Evolutionary conservation across 805 yeast genomes (phyloP).

Genomic region (Candida wancherniae): DNA sequence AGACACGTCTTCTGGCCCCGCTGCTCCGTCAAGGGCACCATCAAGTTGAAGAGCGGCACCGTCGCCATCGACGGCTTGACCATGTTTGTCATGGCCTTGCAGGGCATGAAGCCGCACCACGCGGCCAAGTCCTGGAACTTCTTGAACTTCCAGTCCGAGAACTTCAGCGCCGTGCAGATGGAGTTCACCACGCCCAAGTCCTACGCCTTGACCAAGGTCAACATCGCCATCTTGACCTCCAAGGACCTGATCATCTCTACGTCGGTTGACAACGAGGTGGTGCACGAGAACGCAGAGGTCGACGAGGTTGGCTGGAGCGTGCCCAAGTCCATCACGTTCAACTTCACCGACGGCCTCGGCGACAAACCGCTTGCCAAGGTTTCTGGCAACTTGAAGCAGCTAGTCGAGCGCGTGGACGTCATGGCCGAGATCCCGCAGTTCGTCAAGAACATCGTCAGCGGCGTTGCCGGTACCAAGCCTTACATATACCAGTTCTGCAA

Average conservation of each 20-base stretch:
- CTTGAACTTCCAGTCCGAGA: conserved; percentile 75
- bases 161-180: conserved; percentile 77
- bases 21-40: conserved; percentile 61
- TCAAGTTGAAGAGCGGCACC: conserved; percentile 39
- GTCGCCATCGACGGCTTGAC: conserved; percentile 45
- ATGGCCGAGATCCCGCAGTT: conserved; percentile 95
- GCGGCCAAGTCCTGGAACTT: conserved; percentile 98
- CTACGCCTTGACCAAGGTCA: conserved; percentile 77
- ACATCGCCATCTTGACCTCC: conserved; percentile 68
- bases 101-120: conserved; percentile 99
- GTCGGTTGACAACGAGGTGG: conserved; percentile 60
- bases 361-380: conserved; percentile 43
- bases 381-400: conserved; percentile 52
- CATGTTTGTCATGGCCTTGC: conserved; percentile 94
- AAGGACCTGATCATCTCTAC: conserved; percentile 58
- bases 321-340: conserved; percentile 65
- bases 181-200: conserved; percentile 93
- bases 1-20: conserved; percentile 97
- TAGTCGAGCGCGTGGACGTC: conserved; percentile 91
- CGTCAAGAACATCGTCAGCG: conserved; percentile 88
- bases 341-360: conserved; percentile 40
- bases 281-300: conserved; percentile 44
- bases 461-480: conserved; percentile 96
- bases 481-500: conserved; percentile 89
- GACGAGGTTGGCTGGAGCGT: conserved; percentile 93